Evolutionary conservation across 495 filamentous ascomycete genomes (phyloP).

Genomic region (Neurospora sp.): DNA sequence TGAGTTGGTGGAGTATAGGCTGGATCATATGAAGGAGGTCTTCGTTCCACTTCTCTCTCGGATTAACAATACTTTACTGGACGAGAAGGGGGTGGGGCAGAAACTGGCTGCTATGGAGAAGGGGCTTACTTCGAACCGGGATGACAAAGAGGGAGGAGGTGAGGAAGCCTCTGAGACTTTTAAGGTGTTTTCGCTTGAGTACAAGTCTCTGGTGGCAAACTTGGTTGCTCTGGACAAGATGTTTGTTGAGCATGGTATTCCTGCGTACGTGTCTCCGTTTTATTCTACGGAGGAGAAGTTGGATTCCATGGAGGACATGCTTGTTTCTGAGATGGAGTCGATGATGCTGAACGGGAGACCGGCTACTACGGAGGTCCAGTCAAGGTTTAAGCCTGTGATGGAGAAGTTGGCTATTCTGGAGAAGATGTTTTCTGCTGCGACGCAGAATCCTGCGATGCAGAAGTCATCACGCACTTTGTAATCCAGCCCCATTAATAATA

Average conservation of each 20-base stretch:
- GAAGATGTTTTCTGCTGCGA: constrained; percentile 1
- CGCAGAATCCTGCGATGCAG: background rate
- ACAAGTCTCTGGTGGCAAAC: background rate
- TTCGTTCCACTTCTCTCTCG: background rate
- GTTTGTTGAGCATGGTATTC: background rate
- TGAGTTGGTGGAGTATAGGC: background rate
- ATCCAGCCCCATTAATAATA: background rate
- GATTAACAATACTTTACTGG: background rate
- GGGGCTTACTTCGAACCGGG: background rate
- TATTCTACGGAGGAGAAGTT: background rate
- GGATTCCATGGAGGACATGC: background rate
- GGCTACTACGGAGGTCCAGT: background rate
- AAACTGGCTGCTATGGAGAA: background rate
- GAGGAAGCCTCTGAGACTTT: background rate
- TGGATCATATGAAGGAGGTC: background rate
- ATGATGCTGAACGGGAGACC: background rate
- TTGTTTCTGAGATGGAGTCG: background rate
- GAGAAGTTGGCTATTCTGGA: background rate
- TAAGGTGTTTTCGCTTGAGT: background rate
- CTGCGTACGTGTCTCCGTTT: background rate
- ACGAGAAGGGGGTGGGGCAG: background rate
- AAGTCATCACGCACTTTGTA: background rate
- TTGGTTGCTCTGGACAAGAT: background rate
- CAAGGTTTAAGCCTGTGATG: background rate
- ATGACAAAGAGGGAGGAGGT: background rate